phyloP scores from a whole-genome alignment of 441 rosid genomes.

The Erodium chrysanthum region DNA sequence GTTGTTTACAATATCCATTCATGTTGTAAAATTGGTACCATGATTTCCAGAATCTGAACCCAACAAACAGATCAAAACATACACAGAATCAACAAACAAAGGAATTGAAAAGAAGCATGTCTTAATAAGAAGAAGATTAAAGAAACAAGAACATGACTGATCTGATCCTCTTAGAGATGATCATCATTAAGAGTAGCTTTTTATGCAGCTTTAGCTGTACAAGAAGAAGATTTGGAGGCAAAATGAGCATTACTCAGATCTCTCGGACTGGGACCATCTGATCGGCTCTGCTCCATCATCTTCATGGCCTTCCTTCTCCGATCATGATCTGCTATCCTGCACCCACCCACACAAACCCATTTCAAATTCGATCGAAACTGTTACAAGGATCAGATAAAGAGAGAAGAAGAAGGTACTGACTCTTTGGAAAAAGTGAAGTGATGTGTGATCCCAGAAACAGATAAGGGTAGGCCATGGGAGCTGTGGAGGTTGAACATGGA shows the following conservation, averaged over 20 bases:
- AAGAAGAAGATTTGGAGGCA: neutral
- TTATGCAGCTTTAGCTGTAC: neutral
- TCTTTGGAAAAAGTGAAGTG: slow-evolving; percentile 31
- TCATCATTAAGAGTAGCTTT: neutral
- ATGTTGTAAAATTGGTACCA: too few relatives aligned
- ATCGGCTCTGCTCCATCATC: slow-evolving; percentile 25
- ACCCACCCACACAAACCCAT: neutral
- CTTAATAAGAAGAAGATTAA: too few relatives aligned
- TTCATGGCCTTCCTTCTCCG: slow-evolving; percentile 38
- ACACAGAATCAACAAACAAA: neutral
- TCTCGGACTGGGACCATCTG: slow-evolving; percentile 8
- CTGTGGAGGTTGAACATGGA: slow-evolving; percentile 37
- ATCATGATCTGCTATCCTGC: slow-evolving; percentile 32
- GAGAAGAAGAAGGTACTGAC: slow-evolving; percentile 14
- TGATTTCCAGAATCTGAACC: too few relatives aligned
- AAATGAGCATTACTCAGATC: neutral
- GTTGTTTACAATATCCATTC: too few relatives aligned
- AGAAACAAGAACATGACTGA: neutral
- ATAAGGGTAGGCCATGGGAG: slow-evolving; percentile 45
- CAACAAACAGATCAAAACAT: too few relatives aligned
- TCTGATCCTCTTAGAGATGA: neutral
- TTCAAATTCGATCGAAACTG: neutral
- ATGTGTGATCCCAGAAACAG: slow-evolving; percentile 39
- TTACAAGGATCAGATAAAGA: neutral
- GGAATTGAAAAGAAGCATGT: neutral